A percentile compares a stretch with the other conserved stretches of the same genome.
Evolutionary conservation across 805 yeast species (phyloP).

Genomic region (Saturnispora sanitii): DNA sequence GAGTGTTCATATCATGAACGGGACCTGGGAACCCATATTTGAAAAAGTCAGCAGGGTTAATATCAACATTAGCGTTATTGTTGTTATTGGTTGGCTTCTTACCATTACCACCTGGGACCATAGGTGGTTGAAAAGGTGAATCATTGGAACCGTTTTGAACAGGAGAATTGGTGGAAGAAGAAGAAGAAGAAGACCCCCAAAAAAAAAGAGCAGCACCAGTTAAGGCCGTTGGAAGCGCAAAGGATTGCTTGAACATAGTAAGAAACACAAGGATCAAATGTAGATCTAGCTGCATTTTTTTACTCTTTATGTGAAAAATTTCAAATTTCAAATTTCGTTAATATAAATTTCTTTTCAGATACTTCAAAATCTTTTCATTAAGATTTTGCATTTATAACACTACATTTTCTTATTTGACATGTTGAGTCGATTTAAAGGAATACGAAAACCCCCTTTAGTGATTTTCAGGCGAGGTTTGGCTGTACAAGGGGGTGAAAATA

Average conservation of each 20-base stretch:
- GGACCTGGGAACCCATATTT: constrained; percentile 96
- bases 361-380: too few relatives aligned
- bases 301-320: too few relatives aligned
- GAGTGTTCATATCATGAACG: constrained; percentile 65
- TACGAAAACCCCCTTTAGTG: too few relatives aligned
- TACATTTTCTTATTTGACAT: too few relatives aligned
- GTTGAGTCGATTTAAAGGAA: too few relatives aligned
- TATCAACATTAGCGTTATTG: constrained; percentile 29
- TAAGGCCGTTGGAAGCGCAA: constrained; percentile 16
- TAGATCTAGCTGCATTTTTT: neutral
- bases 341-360: too few relatives aligned
- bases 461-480: too few relatives aligned
- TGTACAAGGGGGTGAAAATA: too few relatives aligned
- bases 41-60: constrained; percentile 74
- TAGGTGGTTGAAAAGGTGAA: constrained; percentile 12
- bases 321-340: too few relatives aligned
- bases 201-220: constrained; percentile 21
- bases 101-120: constrained; percentile 7
- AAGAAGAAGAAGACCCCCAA: constrained; percentile 20
- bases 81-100: constrained; percentile 4
- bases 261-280: neutral
- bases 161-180: constrained; percentile 15
- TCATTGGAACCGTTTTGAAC: constrained; percentile 9
- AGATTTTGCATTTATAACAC: too few relatives aligned
- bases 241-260: constrained; percentile 13